Evolutionary conservation across 352 stramenopile species (phyloP), one percentile per base, ranked within the genome.

Genomic region (Pythium coloratum): DNA sequence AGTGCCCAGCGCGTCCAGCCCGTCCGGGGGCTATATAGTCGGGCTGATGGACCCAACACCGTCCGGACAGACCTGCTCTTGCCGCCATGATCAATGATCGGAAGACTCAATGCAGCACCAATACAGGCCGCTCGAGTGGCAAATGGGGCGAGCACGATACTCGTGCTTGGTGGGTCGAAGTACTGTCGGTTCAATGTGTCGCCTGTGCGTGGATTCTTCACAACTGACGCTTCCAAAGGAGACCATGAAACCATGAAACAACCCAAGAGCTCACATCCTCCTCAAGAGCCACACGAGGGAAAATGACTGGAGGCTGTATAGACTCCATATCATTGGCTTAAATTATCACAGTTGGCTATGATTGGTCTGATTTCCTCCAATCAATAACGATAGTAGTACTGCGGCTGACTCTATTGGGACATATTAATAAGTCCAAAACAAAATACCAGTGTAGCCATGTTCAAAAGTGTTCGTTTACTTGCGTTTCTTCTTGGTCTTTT

Each of bases 31-130:
- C 65, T 73, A 68, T 76, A 53, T 63, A 46, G 70, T 73, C 70
- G 61, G 70, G 70, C 66, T 76, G 70, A 76, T 76, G 32, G 70
- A 76, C 70, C 70, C 70, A 72, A 76, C 70, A 76, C 69, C 66
- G 56, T 42, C 44, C 38, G 62, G 51, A 44, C 42, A 34, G 59
- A 38, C 57, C 69, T 71, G 64, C 59, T 75, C 32, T 75, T 42
- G 69, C 70, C 64, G 50, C 70, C 59, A 56, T 69, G 59, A 67
- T 72, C 10, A 55, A 46, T 18, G 57, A 73, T 73, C 66, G 70
- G 70, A 76, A 76, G 70, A 76, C 70, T 61, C 70, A 64, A 64
- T 59, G 57, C 60, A 69, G 70, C 70, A 76, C 58, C 33, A 44
- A 40, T 54, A 67, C 26, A 59, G 58, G 55, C 59, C 56, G 66